These are phyloP conservation scores for Xerocomellus amylosporus DNA, from an alignment of 768 basidiomycete genomes.

Conservation along the genomic window DNA sequence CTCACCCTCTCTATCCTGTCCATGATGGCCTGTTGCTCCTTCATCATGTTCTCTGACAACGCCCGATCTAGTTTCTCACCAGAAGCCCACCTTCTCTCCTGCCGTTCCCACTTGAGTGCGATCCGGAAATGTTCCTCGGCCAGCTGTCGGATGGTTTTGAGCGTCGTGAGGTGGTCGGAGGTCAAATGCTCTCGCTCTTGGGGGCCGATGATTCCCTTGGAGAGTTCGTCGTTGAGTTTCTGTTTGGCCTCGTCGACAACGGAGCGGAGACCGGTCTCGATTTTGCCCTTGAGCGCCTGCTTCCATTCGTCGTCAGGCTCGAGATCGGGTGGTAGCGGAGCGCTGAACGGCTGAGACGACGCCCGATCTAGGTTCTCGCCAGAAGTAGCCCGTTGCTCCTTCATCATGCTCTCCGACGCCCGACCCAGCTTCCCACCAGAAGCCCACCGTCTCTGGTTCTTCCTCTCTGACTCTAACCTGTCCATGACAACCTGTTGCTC, in stretches of 20 bases:
- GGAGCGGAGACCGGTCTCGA: slow-evolving; percentile 43
- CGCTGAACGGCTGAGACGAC: no score
- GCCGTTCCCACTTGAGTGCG: slow-evolving; percentile 47
- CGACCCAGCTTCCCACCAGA: no score
- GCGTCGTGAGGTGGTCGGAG: slow-evolving; percentile 39
- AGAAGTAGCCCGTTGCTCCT: no score
- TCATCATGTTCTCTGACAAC: slow-evolving; percentile 34
- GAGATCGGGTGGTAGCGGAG: slow-evolving; percentile 21
- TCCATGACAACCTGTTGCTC: slow-evolving; percentile 48
- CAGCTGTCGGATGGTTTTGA: slow-evolving; percentile 43
- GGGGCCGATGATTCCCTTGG: slow-evolving; percentile 37
- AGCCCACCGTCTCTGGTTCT: no score
- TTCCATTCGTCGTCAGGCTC: slow-evolving; percentile 63
- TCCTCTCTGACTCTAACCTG: slow-evolving; percentile 42
- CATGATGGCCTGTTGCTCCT: slow-evolving; percentile 45
- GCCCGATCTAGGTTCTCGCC: no score
- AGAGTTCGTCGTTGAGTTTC: slow-evolving; percentile 51
- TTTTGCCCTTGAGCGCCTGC: slow-evolving; percentile 42
- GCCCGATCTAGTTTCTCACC: slow-evolving; percentile 34
- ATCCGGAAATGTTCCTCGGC: slow-evolving; percentile 46
- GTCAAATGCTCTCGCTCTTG: slow-evolving; percentile 36
- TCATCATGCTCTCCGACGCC: no score
- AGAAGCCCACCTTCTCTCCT: slow-evolving; percentile 48
- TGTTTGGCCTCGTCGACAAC: slow-evolving; percentile 62
- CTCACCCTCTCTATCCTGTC: slow-evolving; percentile 45